These are phyloP conservation scores for Bryopsis sp. DNA, from an alignment of 139 green algal genomes.

Conservation along the genomic window DNA sequence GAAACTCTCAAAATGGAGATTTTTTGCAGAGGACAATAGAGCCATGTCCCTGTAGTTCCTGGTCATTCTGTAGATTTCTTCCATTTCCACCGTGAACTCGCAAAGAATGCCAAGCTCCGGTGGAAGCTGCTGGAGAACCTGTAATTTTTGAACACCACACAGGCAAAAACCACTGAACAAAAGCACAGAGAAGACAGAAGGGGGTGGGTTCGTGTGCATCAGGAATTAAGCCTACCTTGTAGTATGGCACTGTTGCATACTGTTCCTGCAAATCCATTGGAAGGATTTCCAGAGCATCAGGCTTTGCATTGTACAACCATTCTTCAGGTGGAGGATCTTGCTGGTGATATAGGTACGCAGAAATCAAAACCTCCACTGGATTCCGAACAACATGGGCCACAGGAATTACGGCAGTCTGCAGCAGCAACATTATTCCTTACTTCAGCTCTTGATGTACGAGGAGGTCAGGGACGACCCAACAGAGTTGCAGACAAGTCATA, in stretches of 20 bases:
- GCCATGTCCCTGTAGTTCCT: constrained; percentile 14
- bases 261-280: not conserved
- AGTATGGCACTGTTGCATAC: not conserved
- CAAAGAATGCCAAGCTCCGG: not conserved
- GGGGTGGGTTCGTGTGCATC: too few relatives aligned
- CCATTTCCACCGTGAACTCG: constrained; percentile 5
- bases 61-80: constrained; percentile 8
- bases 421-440: not conserved
- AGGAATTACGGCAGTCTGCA: not conserved
- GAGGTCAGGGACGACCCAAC: too few relatives aligned
- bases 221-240: too few relatives aligned
- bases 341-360: constrained; percentile 16
- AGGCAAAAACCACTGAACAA: not conserved
- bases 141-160: not conserved
- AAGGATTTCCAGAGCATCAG: constrained; percentile 1
- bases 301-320: constrained; percentile 1
- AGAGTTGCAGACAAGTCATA: too few relatives aligned
- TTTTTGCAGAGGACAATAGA: too few relatives aligned
- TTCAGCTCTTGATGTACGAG: too few relatives aligned
- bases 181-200: too few relatives aligned
- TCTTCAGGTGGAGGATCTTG: constrained; percentile 8
- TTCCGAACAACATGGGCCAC: constrained; percentile 6
- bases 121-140: constrained; percentile 3
- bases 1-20: too few relatives aligned
- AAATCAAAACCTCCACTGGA: constrained; percentile 17